phyloP scores from a whole-genome alignment of 257 asterid genomes.

The Solanum chilense region DNA sequence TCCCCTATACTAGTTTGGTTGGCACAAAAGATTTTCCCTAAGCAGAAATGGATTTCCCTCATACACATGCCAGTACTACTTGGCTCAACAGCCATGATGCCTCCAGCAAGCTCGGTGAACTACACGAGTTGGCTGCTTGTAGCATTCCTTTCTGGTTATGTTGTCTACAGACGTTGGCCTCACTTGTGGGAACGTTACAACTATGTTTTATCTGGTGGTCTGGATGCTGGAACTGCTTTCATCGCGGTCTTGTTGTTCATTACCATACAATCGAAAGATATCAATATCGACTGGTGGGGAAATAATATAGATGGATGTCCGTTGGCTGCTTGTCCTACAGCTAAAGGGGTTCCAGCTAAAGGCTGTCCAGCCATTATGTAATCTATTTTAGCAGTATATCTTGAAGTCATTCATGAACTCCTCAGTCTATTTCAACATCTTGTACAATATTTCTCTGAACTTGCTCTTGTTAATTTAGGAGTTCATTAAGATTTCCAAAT shows the following conservation, averaged over 20 bases:
- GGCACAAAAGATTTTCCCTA: constrained; percentile 22
- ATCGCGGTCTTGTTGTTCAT: constrained; percentile 23
- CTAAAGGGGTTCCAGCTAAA: constrained; percentile 26
- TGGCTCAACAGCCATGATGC: constrained; percentile 39
- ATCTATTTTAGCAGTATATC: not conserved
- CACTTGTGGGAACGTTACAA: constrained; percentile 43
- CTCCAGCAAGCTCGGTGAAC: constrained; percentile 45
- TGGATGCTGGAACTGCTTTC: constrained; percentile 60
- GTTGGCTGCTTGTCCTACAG: constrained; percentile 42
- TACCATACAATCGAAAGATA: constrained; percentile 2
- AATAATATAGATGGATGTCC: constrained; percentile 40
- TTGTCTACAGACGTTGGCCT: constrained; percentile 25
- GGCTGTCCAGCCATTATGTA: constrained; percentile 24
- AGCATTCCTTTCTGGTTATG: constrained; percentile 28
- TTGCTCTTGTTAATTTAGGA: not conserved
- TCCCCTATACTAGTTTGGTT: constrained; percentile 33
- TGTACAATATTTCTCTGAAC: not conserved
- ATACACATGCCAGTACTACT: constrained; percentile 38
- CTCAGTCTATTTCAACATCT: not conserved
- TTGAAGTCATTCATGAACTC: not conserved
- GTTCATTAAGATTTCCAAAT: not conserved
- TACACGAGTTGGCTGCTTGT: constrained; percentile 40
- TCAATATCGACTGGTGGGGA: constrained; percentile 46
- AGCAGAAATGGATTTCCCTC: constrained; percentile 27
- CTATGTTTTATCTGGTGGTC: constrained; percentile 43